Evolutionary conservation across 345 rosid species (phyloP), one percentile per base, ranked within the genome.

Genomic region (Eucalyptus brandiana): DNA sequence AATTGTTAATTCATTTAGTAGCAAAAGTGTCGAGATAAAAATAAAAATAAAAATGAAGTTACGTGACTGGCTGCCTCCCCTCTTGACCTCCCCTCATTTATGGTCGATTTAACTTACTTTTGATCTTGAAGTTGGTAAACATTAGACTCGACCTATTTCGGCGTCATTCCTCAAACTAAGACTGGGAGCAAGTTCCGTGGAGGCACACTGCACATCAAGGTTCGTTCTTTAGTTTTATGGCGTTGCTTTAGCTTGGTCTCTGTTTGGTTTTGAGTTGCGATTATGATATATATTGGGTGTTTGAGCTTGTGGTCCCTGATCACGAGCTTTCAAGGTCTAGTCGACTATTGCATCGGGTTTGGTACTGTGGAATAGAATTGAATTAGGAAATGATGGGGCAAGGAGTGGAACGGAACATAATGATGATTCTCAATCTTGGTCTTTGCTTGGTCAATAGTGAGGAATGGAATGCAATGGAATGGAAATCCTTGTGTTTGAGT

Each of bases 171-270:
- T 45, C 48, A 45, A 45, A 45, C 48, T 45, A 9, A 45, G 48
- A 45, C 1, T 9, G 97, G 97, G 53, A 91, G 94, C 88, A 93
- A 97, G 87, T 97, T 96, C 69, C 99, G 99, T 19, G 99, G 99
- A 11, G 99, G 99, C 10, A 96, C 99, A 58, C 98, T 98, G 90
- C 99, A 97, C 90, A 89, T 98, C 83, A 93, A 96, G 99, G 99
- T 98, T 42, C 23, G 48, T 23, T 19, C 49, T 28, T 62, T 50
- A 6, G 76, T 8, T 86, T 67, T 19, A 19, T 65, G 32, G 19
- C 34, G 3, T 80, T 37, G 18, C 30, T 47, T 47, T 56, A 42
- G 86, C 34, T 48, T n/a, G 44, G 54, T 44, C 67, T 45, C 23
- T 37, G 9, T 81, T 80, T 19, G 87, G 80, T 88, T 51, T 56